A percentile compares a stretch with the other conserved stretches of the same genome.
These are phyloP conservation scores for Santalum album DNA, from an alignment of 164 flowering plant genomes.

Conservation along the genomic window DNA sequence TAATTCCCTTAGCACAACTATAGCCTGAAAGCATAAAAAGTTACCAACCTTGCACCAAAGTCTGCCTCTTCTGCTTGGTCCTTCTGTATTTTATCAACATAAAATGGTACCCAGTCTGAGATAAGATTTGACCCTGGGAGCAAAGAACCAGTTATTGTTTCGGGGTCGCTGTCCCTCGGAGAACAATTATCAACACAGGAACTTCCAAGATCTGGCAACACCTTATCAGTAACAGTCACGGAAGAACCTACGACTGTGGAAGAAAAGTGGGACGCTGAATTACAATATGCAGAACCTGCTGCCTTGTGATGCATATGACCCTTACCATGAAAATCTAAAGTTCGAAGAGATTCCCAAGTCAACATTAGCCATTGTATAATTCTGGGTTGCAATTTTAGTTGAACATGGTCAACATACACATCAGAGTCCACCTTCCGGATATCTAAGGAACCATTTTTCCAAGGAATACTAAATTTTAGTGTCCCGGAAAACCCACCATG, in stretches of 20 bases:
- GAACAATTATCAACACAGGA: conserved; percentile 14
- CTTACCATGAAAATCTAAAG: conserved; percentile 19
- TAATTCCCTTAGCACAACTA: not conserved
- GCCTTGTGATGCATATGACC: conserved; percentile 14
- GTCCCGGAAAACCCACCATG: conserved; percentile 78
- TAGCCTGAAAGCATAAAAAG: conserved; percentile 2
- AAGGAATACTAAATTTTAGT: conserved; percentile 71
- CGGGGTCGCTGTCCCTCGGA: conserved; percentile 17
- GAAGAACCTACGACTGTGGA: conserved; percentile 29
- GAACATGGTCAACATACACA: conserved; percentile 56
- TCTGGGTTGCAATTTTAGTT: conserved; percentile 56
- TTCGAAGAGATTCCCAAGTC: conserved; percentile 39
- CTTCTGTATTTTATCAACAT: conserved; percentile 21
- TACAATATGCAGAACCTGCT: conserved; percentile 23
- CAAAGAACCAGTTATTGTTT: conserved; percentile 22
- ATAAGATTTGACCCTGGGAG: conserved; percentile 60
- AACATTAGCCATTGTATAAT: conserved; percentile 51
- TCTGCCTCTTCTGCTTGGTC: conserved; percentile 42
- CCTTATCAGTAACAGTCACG: conserved; percentile 17
- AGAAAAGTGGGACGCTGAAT: conserved; percentile 26
- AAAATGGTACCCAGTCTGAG: conserved; percentile 72
- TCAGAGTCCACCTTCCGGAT: conserved; percentile 66
- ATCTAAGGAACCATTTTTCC: conserved; percentile 89
- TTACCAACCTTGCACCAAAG: conserved; percentile 76
- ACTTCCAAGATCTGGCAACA: conserved; percentile 15